phyloP scores from a whole-genome alignment of 129 eudicot species.

The Cynara cardunculus region DNA sequence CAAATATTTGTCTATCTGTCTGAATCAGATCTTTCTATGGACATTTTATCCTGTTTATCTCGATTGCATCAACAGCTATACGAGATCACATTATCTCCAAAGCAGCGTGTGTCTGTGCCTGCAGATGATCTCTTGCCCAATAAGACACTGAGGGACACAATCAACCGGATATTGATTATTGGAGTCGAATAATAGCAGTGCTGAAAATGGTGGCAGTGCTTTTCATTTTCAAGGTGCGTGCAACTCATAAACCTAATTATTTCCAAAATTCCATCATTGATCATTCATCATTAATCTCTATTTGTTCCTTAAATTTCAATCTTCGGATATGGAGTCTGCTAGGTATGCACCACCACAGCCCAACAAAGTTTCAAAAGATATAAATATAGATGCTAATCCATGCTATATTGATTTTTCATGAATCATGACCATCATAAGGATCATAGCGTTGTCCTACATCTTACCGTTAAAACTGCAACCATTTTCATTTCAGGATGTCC shows the following conservation, averaged over 20 bases:
- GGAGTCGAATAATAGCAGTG: constrained; percentile 84
- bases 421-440: not conserved
- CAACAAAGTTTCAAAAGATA: no score
- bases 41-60: constrained; percentile 4
- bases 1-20: not conserved
- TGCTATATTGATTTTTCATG: not conserved
- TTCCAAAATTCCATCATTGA: not conserved
- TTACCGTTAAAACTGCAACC: not conserved
- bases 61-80: constrained; percentile 52
- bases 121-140: constrained; percentile 96
- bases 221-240: constrained; percentile 69
- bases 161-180: constrained; percentile 68
- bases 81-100: constrained; percentile 80
- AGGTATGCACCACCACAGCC: constrained; percentile 58
- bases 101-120: constrained; percentile 78
- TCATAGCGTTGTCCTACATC: not conserved
- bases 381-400: constrained; percentile 13
- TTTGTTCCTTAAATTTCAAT: not conserved
- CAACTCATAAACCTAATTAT: not conserved
- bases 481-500: not conserved
- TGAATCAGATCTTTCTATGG: not conserved
- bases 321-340: constrained; percentile 79
- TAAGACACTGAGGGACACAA: constrained; percentile 80
- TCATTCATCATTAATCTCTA: not conserved
- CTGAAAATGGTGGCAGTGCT: constrained; percentile 78